A percentile compares a stretch with the other conserved stretches of the same genome.
These are phyloP conservation scores for Colletotrichum coccodes DNA, from an alignment of 2,329 filamentous ascomycete genomes.

Conservation along the genomic window DNA sequence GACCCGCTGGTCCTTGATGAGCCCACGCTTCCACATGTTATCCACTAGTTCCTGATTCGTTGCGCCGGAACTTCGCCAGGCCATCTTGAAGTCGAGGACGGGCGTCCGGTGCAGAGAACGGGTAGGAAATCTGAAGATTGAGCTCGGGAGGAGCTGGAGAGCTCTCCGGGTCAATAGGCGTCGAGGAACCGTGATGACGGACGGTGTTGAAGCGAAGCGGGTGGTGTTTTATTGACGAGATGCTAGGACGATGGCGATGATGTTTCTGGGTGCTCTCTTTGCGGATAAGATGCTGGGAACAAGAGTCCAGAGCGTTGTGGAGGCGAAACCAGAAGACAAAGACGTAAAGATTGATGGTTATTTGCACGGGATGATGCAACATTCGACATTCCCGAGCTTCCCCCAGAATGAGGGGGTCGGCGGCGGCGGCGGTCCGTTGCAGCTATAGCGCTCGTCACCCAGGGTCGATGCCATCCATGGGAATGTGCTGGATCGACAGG, in stretches of 20 bases:
- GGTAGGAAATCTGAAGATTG: neutral
- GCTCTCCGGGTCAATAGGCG: neutral
- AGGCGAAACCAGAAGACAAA: too few relatives aligned
- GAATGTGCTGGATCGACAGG: neutral
- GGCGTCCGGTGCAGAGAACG: neutral
- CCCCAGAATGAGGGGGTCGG: neutral
- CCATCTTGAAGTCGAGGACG: constrained; percentile 67
- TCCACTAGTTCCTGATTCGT: constrained; percentile 81
- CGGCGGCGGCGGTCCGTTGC: neutral
- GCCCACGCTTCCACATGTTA: constrained; percentile 76
- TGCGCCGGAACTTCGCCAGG: constrained; percentile 85
- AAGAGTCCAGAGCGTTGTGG: neutral
- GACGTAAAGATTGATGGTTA: neutral
- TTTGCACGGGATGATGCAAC: constrained; percentile 13
- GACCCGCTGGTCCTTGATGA: constrained; percentile 79
- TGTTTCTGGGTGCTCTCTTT: too few relatives aligned
- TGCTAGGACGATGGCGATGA: neutral
- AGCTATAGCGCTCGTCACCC: neutral
- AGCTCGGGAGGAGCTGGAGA: constrained; percentile 22
- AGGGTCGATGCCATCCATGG: neutral
- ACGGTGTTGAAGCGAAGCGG: neutral
- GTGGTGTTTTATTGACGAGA: neutral
- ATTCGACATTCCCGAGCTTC: neutral
- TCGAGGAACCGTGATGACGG: constrained; percentile 21
- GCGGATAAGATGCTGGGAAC: too few relatives aligned